phyloP scores from a whole-genome alignment of 768 basidiomycete genomes.

The Glaciozyma martinii region DNA sequence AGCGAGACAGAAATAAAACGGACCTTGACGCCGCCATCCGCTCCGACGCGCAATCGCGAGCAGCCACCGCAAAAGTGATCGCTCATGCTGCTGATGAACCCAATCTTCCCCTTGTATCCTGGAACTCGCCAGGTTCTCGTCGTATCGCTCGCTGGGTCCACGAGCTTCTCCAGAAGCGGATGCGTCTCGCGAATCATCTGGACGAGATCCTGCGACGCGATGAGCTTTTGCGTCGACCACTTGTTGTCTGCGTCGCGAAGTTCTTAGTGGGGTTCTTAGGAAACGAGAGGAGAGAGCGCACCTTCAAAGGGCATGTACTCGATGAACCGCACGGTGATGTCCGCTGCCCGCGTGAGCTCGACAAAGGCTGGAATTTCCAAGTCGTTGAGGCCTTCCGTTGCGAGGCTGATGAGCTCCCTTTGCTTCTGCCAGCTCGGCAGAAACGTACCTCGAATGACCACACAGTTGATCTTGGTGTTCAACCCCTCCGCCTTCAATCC shows the following conservation, averaged over 20 bases:
- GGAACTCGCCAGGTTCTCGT: conserved; percentile 69
- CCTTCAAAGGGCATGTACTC: conserved; percentile 93
- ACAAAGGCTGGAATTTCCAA: conserved; percentile 70
- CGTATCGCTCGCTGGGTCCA: conserved; percentile 69
- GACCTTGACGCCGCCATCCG: conserved; percentile 83
- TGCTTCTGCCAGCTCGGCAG: neutral
- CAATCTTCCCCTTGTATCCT: conserved; percentile 59
- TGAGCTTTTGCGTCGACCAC: conserved; percentile 74
- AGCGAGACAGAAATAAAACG: neutral
- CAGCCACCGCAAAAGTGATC: conserved; percentile 84
- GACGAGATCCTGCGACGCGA: conserved; percentile 62
- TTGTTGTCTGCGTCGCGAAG: conserved; percentile 54
- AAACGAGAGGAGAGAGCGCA: conserved; percentile 33
- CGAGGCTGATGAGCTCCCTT: neutral
- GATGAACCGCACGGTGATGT: conserved; percentile 71
- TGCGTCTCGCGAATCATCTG: conserved; percentile 47
- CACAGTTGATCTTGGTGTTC: conserved; percentile 72
- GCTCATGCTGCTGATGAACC: conserved; percentile 88
- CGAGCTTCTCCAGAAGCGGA: conserved; percentile 47
- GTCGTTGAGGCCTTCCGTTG: conserved; percentile 53
- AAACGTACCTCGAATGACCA: conserved; percentile 56
- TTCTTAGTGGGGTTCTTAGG: neutral
- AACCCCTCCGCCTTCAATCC: conserved; percentile 6
- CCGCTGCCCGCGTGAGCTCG: conserved; percentile 57
- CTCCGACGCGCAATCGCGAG: conserved; percentile 74